Evolutionary conservation across 2,329 filamentous ascomycete genomes (phyloP), one percentile per base, ranked within the genome.

Genomic region (Colletotrichum magnum): DNA sequence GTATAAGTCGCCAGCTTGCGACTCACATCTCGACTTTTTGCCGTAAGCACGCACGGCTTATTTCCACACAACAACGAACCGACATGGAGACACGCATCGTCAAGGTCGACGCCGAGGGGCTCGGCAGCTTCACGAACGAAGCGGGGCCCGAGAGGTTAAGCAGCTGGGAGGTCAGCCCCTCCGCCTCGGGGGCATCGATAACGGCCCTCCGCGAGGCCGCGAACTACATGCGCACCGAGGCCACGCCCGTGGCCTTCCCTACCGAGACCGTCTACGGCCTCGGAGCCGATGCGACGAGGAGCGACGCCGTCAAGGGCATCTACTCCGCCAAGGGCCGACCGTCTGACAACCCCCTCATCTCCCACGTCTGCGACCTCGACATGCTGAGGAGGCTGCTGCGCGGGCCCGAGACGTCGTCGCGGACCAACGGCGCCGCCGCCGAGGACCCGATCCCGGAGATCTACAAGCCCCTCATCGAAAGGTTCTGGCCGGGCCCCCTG

Each of bases 251-350:
- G 56, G 96, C 94, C 1, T 99, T 99, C 78, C 96, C 96, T 0
- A 99, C 96, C 0, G 96, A 99, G 82, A 99, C 96, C 0, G 96
- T 99, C 0, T 99, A 99, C 78, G 96, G 96, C 0, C 87, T 99
- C 7, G 96, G 94, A n/a, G 96, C 96, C 15, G 96, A 98, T 82
- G 96, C 96, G 12, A 98, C 95, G 28, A 89, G 94, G 74, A 94
- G 91, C 75, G 85, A 84, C 26, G 93, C 95, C 2, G 95, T 98
- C 6, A 90, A 88, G 76, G 95, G 94, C n/a, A 99, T 99, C 73
- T 99, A 96, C 80, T 86, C 89, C 24, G 94, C 94, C 60, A 99
- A 99, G 82, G 93, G 94, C 64, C 85, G 96, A 64, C 96, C 96
- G 4, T 93, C 92, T 6, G 96, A 99, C 78, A 99, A 99, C 79